Base-by-base conservation (phyloP, 805 yeast genomes). In the Myxozyma melibiosi region DNA sequence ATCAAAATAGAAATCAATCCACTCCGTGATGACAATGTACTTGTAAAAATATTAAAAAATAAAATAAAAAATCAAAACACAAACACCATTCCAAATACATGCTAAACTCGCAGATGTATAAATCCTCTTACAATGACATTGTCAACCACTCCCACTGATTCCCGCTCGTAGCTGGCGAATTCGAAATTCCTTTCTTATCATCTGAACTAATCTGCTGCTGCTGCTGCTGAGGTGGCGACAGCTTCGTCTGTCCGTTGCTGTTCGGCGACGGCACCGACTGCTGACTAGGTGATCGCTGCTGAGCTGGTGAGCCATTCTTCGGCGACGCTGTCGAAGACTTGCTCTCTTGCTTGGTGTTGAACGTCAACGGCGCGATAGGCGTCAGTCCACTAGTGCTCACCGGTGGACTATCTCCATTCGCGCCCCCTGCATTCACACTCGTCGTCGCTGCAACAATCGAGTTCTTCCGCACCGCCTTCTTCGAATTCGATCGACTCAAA, bases 71-170 rank as follows among this genome's bases (percentile, higher is more conserved):
- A 8, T 30, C 33, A 40, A 27, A n/a, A 31, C 27, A 48, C 28
- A 24, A 14, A 11, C 30, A 14, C 9, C 18, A 46, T 22, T 37
- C 24, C n/a, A 40, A 44, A 42, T 35, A 24, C n/a, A 20, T 11
- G 9, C n/a, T n/a, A 24, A 16, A 40, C 3, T 5, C 22, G 20
- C 11, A 14, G 14, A 35, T 25, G 9, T 25, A 40, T 18, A 41
- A 45, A 44, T 33, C 28, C 7, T 27, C 9, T 66, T 55, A 68
- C 37, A 68, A 49, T 4, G 72, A 66, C 72, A 68, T 68, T 8
- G 71, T 67, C 42, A 68, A 56, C 71, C 71, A 68, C 25, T 68
- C 71, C 71, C 71, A 68, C 41, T 68, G 71, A 45, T 63, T 65
- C 4, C 67, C 65, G 28, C 34, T 48, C 9, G 57, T 33, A 8